phyloP scores from a whole-genome alignment of 768 basidiomycete genomes.

The Rhodosporidiobolus sp. region DNA sequence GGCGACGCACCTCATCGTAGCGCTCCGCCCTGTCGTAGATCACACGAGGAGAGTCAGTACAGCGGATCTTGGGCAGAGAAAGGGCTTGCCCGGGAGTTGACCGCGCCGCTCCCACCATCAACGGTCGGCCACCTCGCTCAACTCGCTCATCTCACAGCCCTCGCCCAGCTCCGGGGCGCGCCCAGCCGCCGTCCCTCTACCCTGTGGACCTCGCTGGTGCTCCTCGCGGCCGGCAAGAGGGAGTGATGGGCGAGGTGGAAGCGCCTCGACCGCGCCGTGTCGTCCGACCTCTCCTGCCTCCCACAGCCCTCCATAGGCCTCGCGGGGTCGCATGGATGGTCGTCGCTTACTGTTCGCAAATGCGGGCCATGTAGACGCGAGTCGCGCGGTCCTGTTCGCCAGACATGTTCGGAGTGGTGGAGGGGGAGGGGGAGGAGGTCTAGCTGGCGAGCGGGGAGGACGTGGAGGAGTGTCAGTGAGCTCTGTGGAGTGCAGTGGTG shows the following conservation, averaged over 20 bases:
- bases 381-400: constrained; percentile 24
- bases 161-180: too few relatives aligned
- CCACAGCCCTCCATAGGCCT: too few relatives aligned
- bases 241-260: background rate
- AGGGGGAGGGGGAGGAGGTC: background rate
- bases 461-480: background rate
- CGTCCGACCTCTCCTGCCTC: background rate
- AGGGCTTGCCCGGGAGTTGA: too few relatives aligned
- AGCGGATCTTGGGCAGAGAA: too few relatives aligned
- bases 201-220: background rate
- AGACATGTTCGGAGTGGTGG: constrained; percentile 11
- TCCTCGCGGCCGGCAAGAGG: background rate
- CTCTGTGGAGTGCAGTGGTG: too few relatives aligned
- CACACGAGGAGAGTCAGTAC: background rate
- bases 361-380: constrained; percentile 40
- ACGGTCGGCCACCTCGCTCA: too few relatives aligned
- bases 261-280: background rate
- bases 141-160: too few relatives aligned
- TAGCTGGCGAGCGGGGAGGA: background rate
- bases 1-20: constrained; percentile 35
- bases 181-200: background rate
- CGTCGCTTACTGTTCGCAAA: constrained; percentile 33
- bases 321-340: background rate
- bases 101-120: background rate
- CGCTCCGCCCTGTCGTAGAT: constrained; percentile 17